These are phyloP conservation scores for Carex pumila DNA, from an alignment of 176 grass and related monocot genomes.

Conservation along the genomic window DNA sequence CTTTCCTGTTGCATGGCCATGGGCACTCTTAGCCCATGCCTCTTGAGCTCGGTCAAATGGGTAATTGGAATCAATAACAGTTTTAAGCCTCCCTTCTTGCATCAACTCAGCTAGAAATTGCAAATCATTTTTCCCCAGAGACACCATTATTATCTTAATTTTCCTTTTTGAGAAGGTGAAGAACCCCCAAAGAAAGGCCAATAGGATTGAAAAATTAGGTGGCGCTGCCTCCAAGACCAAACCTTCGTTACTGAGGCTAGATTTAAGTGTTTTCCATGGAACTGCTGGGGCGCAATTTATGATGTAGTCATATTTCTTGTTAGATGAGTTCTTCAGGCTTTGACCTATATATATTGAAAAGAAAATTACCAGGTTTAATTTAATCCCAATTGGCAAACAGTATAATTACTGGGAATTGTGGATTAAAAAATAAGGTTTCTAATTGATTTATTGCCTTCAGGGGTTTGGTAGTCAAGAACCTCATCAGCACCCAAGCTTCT, in stretches of 20 bases:
- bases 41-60: slow-evolving; percentile 28
- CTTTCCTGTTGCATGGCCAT: slow-evolving; percentile 72
- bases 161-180: not conserved
- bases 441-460: not conserved
- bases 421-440: no score
- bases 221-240: not conserved
- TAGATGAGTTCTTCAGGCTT: not conserved
- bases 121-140: slow-evolving; percentile 13
- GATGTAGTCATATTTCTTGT: slow-evolving; percentile 9
- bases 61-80: slow-evolving; percentile 15
- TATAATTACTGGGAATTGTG: no score
- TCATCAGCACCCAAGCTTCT: slow-evolving; percentile 25
- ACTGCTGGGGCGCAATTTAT: not conserved
- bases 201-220: not conserved
- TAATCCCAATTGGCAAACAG: not conserved
- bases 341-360: not conserved
- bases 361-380: not conserved
- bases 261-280: not conserved
- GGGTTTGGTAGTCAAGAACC: slow-evolving; percentile 23
- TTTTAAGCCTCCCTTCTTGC: slow-evolving; percentile 13
- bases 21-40: slow-evolving; percentile 58
- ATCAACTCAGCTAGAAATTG: not conserved
- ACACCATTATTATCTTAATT: not conserved
- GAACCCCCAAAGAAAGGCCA: not conserved
- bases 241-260: not conserved